Conservation (phyloP, 1,284 basidiomycete genomes). For the Meira miltonrushii region DNA sequence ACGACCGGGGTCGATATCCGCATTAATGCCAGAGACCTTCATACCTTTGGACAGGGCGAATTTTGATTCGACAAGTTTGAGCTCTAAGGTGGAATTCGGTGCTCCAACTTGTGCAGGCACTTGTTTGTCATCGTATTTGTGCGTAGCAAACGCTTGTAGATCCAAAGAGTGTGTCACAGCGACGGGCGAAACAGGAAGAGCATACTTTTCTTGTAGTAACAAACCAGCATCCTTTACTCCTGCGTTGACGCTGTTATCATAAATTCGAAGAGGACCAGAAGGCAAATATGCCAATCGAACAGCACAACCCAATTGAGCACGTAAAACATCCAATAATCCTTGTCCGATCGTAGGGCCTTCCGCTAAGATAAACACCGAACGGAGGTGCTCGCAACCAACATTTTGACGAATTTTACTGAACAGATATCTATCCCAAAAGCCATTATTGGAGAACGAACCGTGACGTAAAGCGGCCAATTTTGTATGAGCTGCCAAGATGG, state of each 20-base stretch:
- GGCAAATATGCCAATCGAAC: conserved; percentile 45
- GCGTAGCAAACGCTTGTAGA: conserved; percentile 40
- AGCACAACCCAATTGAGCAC: conserved; percentile 38
- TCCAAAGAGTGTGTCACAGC: conserved; percentile 41
- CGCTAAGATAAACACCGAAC: conserved; percentile 22
- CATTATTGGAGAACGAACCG: conserved; percentile 23
- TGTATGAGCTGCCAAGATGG: conserved; percentile 17
- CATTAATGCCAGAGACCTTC: neutral
- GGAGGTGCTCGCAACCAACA: conserved; percentile 19
- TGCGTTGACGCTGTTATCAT: neutral
- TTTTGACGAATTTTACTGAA: conserved; percentile 19
- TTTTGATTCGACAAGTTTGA: conserved; percentile 40
- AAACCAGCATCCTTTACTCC: neutral
- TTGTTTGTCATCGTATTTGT: neutral
- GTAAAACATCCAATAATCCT: conserved; percentile 39
- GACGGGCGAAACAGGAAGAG: conserved; percentile 29
- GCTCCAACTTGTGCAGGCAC: conserved; percentile 39
- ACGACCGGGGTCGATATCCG: neutral
- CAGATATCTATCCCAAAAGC: conserved; percentile 29
- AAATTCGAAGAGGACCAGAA: neutral
- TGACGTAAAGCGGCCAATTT: conserved; percentile 40
- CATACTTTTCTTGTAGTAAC: neutral
- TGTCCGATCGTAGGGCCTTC: conserved; percentile 30
- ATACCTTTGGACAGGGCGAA: conserved; percentile 12
- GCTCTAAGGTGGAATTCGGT: conserved; percentile 38